Percentiles rank a stretch among this genome's conserved stretches.
Conservation (phyloP, 805 yeast genomes). For the Kazachstania psychrophila region DNA sequence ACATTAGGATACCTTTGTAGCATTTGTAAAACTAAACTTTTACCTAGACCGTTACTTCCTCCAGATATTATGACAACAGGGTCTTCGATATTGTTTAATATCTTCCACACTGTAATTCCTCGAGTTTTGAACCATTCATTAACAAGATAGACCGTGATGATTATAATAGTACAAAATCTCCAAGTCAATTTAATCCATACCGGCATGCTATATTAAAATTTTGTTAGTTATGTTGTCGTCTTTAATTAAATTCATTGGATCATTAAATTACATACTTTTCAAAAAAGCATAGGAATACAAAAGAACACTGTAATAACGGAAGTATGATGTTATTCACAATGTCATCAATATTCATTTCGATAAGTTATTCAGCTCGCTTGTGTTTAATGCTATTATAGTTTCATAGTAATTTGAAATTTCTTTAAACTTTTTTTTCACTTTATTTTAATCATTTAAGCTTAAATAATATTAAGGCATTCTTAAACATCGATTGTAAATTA, state of each 20-base stretch:
- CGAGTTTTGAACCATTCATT: slow-evolving; percentile 6
- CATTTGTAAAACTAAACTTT: slow-evolving; percentile 16
- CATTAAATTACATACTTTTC: slow-evolving; percentile 4
- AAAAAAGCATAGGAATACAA: slow-evolving; percentile 8
- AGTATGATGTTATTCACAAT: slow-evolving; percentile 9
- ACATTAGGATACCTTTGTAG: slow-evolving; percentile 16
- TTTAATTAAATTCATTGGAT: neutral
- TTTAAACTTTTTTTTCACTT: no score
- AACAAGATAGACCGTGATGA: slow-evolving; percentile 5
- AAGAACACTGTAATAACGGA: slow-evolving; percentile 18
- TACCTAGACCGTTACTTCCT: slow-evolving; percentile 34
- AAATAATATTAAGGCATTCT: no score
- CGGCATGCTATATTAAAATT: neutral
- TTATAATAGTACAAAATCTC: slow-evolving; percentile 7
- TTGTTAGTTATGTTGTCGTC: slow-evolving; percentile 1
- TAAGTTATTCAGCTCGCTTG: no score
- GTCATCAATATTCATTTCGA: slow-evolving; percentile 13
- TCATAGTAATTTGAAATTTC: no score
- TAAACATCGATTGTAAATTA: no score
- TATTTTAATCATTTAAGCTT: no score
- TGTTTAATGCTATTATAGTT: no score
- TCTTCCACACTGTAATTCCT: slow-evolving; percentile 8
- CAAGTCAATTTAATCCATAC: neutral
- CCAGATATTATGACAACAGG: slow-evolving; percentile 27
- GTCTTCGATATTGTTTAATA: slow-evolving; percentile 2